A percentile compares a stretch with the other conserved stretches of the same genome.
Evolutionary conservation across 441 rosid genomes (phyloP).

Genomic region (Dalechampia spathulata): DNA sequence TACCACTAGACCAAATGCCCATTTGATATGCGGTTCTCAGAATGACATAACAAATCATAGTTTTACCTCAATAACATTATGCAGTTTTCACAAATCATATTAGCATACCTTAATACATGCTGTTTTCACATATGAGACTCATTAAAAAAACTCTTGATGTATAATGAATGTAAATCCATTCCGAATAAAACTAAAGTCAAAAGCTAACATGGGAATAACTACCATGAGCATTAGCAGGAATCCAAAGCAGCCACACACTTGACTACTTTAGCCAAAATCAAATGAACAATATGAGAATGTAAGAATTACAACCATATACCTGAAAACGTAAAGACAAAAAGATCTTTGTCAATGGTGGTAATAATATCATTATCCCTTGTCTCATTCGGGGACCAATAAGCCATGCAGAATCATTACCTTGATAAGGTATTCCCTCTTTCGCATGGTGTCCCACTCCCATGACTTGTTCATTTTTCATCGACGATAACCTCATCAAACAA

Average conservation of each 20-base stretch:
- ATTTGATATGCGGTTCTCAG: too few relatives aligned
- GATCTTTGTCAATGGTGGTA: not conserved
- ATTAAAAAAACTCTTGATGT: too few relatives aligned
- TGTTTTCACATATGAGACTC: too few relatives aligned
- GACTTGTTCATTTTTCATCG: not conserved
- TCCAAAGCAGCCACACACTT: not conserved
- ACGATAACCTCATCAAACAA: not conserved
- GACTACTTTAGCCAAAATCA: not conserved
- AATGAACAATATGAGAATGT: not conserved
- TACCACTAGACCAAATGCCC: constrained; percentile 65
- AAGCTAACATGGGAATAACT: too few relatives aligned
- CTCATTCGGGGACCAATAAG: not conserved
- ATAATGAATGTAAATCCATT: too few relatives aligned
- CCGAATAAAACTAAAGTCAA: too few relatives aligned
- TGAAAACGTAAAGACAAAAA: not conserved
- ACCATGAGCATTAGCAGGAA: constrained; percentile 1
- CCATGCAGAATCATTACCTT: constrained; percentile 1
- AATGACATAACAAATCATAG: too few relatives aligned
- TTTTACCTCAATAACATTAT: too few relatives aligned
- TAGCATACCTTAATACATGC: too few relatives aligned
- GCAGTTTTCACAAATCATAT: too few relatives aligned
- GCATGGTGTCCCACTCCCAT: constrained; percentile 2
- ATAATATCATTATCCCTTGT: not conserved
- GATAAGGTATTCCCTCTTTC: not conserved
- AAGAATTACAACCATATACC: not conserved